These are phyloP conservation scores for Peziza echinospora DNA, from an alignment of 495 filamentous ascomycete species.

Conservation along the genomic window DNA sequence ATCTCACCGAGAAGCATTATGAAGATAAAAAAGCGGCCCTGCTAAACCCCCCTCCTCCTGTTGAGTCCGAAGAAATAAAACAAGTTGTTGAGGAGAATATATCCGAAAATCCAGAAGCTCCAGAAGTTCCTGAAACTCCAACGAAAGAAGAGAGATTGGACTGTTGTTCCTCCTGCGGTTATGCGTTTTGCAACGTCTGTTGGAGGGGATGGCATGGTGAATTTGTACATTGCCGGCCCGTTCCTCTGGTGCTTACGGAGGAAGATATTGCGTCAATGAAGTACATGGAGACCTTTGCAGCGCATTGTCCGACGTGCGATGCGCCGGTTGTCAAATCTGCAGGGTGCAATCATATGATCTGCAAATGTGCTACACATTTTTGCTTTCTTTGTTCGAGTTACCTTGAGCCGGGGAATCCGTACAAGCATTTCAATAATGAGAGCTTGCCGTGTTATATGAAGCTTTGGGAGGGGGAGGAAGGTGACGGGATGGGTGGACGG, in stretches of 20 bases:
- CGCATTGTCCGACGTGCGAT: conserved; percentile 76
- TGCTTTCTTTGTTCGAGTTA: conserved; percentile 86
- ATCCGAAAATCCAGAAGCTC: conserved; percentile 5
- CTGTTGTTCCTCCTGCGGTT: conserved; percentile 75
- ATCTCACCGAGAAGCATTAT: conserved; percentile 26
- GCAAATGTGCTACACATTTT: conserved; percentile 76
- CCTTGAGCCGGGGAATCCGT: conserved; percentile 63
- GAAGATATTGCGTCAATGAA: conserved; percentile 72
- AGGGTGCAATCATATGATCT: conserved; percentile 97
- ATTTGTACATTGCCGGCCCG: conserved; percentile 37
- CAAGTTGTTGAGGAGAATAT: conserved; percentile 10
- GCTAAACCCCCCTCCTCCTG: background rate
- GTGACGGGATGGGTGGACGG: conserved; percentile 43
- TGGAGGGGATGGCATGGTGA: conserved; percentile 73
- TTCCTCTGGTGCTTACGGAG: conserved; percentile 42
- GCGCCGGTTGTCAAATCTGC: conserved; percentile 69
- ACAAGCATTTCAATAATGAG: conserved; percentile 63
- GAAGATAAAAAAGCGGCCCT: conserved; percentile 4
- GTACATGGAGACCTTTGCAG: conserved; percentile 59
- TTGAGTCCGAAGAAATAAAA: background rate
- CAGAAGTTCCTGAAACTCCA: conserved; percentile 18
- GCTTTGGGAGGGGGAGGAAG: conserved; percentile 72
- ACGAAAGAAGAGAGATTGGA: conserved; percentile 27
- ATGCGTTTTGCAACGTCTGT: conserved; percentile 69
- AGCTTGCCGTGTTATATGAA: conserved; percentile 52